Percentiles rank a stretch among this genome's conserved stretches.
Conservation (phyloP, 202 grass and related monocot species). For the Zoysia matrella region DNA sequence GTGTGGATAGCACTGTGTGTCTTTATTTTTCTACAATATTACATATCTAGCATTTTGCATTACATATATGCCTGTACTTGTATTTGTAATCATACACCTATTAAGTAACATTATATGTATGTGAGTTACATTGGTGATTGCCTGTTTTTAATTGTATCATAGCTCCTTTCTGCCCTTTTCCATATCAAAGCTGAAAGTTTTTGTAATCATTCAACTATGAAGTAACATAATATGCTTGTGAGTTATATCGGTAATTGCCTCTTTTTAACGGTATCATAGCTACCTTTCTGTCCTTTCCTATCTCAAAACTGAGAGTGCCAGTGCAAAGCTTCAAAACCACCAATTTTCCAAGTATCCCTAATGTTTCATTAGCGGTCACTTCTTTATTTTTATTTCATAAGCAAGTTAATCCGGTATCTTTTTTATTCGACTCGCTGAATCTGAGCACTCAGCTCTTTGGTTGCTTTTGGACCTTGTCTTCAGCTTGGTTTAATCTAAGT, state of each 20-base stretch:
- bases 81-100: neutral
- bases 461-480: neutral
- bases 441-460: neutral
- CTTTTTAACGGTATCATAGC: too few species aligned
- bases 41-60: neutral
- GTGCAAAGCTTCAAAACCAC: conserved; percentile 16
- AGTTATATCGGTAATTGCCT: too few species aligned
- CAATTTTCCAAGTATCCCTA: neutral
- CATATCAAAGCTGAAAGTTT: conserved; percentile 6
- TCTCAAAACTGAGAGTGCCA: too few species aligned
- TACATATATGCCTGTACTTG: neutral
- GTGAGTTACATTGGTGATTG: neutral
- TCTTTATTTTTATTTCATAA: conserved; percentile 1
- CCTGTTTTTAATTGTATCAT: neutral
- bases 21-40: neutral
- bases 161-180: conserved; percentile 6
- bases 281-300: too few species aligned
- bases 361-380: neutral
- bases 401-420: neutral
- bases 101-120: conserved; percentile 25
- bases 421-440: neutral
- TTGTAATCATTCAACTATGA: neutral
- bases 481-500: neutral
- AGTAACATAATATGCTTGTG: too few species aligned
- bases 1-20: neutral